phyloP scores from a whole-genome alignment of 371 early-diverging fungal genomes.

The Lichtheimia ramosa region DNA sequence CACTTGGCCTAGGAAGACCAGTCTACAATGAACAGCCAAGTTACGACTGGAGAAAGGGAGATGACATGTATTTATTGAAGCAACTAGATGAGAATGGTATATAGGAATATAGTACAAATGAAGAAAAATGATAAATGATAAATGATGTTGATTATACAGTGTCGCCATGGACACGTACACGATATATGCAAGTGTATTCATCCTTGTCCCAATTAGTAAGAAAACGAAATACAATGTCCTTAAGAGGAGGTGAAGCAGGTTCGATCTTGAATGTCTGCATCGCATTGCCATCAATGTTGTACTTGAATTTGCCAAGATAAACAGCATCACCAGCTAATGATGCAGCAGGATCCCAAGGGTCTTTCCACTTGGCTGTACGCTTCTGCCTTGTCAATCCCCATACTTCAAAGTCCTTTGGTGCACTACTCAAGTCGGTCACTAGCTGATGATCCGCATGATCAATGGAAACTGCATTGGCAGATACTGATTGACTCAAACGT shows the following conservation, averaged over 20 bases:
- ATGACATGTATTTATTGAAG: too few relatives aligned
- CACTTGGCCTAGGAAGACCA: too few relatives aligned
- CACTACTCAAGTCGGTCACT: conserved; percentile 55
- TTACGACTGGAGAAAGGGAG: too few relatives aligned
- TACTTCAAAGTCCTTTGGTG: conserved; percentile 67
- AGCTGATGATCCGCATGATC: conserved; percentile 64
- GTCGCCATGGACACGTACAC: conserved; percentile 73
- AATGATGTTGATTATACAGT: too few relatives aligned
- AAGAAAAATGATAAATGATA: too few relatives aligned
- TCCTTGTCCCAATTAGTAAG: conserved; percentile 73
- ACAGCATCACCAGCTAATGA: background rate
- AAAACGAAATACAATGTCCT: conserved; percentile 51
- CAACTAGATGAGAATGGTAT: too few relatives aligned
- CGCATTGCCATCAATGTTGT: conserved; percentile 12
- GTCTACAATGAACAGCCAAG: too few relatives aligned
- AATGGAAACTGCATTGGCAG: conserved; percentile 61
- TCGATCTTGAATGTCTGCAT: conserved; percentile 40
- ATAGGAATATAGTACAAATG: too few relatives aligned
- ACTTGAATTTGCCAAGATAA: conserved; percentile 12
- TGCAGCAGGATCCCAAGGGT: too few relatives aligned
- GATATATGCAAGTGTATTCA: conserved; percentile 80
- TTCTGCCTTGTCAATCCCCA: conserved; percentile 53
- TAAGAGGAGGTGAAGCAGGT: conserved; percentile 9
- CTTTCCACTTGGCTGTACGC: too few relatives aligned
- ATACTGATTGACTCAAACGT: conserved; percentile 53